phyloP scores from a whole-genome alignment of 2,329 filamentous ascomycete species.

The Pseudogymnoascus destructans region DNA sequence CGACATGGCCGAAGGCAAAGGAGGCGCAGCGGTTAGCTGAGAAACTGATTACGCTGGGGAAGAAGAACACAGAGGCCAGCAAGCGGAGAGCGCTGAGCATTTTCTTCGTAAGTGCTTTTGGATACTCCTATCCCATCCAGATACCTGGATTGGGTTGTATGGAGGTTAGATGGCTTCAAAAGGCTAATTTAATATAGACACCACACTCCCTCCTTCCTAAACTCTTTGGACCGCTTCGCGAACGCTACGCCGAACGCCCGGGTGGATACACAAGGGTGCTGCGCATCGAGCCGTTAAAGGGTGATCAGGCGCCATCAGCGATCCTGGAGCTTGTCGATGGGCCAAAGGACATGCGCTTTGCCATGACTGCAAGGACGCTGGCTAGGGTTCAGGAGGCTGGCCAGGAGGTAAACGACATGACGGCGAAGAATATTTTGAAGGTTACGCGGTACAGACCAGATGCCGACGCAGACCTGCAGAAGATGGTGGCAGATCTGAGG shows the following conservation, averaged over 20 bases:
- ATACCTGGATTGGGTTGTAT: background rate
- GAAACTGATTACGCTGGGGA: constrained; percentile 85
- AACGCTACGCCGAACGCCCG: constrained; percentile 64
- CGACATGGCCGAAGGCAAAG: constrained; percentile 93
- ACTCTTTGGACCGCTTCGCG: constrained; percentile 69
- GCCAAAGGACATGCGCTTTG: constrained; percentile 85
- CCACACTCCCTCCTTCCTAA: constrained; percentile 64
- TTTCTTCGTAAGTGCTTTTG: constrained; percentile 66
- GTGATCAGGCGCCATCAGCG: constrained; percentile 76
- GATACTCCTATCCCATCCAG: background rate
- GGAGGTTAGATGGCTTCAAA: background rate
- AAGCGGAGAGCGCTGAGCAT: constrained; percentile 62
- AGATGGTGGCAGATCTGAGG: constrained; percentile 39
- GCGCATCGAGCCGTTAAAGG: constrained; percentile 75
- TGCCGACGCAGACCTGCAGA: constrained; percentile 55
- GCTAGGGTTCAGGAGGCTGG: constrained; percentile 47
- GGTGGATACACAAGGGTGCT: constrained; percentile 94
- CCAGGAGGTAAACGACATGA: constrained; percentile 53
- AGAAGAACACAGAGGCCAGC: constrained; percentile 79
- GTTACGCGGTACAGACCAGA: constrained; percentile 61
- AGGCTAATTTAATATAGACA: constrained; percentile 34
- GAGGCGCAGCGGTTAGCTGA: constrained; percentile 90
- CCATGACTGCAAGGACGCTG: constrained; percentile 77
- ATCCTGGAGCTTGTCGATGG: constrained; percentile 94
- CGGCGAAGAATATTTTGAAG: constrained; percentile 66